phyloP scores from a whole-genome alignment of 441 rosid genomes.

The Erodium moschatum region DNA sequence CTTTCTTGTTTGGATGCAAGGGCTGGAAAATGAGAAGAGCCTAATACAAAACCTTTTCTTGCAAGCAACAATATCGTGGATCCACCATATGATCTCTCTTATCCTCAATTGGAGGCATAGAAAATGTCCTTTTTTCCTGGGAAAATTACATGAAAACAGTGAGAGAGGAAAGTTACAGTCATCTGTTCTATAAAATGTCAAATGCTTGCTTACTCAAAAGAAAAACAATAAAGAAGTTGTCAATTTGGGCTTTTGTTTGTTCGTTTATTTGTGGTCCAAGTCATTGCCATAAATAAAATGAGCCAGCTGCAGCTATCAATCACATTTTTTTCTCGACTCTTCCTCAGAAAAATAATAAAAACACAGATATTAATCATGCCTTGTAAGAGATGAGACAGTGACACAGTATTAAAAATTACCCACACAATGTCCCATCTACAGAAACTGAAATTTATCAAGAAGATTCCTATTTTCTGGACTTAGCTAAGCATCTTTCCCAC shows the following conservation, averaged over 20 bases:
- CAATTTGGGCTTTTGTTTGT: not conserved
- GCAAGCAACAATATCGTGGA: not conserved
- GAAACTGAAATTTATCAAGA: not conserved
- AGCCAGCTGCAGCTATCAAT: not conserved
- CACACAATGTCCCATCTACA: not conserved
- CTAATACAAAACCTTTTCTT: not conserved
- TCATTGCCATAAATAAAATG: not conserved
- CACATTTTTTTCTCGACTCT: conserved; percentile 3
- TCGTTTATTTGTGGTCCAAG: not conserved
- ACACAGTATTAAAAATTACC: not conserved
- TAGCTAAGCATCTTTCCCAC: not conserved
- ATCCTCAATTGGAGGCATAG: not conserved
- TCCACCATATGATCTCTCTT: not conserved
- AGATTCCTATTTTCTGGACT: not conserved
- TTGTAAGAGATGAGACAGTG: conserved; percentile 1
- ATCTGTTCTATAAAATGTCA: not conserved
- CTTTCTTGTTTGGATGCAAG: conserved; percentile 4
- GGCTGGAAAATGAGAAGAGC: not conserved
- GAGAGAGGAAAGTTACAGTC: not conserved
- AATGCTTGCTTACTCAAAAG: not conserved
- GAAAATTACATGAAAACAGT: not conserved
- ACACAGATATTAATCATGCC: not conserved
- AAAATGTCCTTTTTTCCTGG: not conserved
- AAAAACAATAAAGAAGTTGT: not conserved
- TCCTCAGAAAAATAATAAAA: not conserved